These are phyloP conservation scores for Aquilaria malaccensis DNA, from an alignment of 345 rosid species.

Conservation along the genomic window DNA sequence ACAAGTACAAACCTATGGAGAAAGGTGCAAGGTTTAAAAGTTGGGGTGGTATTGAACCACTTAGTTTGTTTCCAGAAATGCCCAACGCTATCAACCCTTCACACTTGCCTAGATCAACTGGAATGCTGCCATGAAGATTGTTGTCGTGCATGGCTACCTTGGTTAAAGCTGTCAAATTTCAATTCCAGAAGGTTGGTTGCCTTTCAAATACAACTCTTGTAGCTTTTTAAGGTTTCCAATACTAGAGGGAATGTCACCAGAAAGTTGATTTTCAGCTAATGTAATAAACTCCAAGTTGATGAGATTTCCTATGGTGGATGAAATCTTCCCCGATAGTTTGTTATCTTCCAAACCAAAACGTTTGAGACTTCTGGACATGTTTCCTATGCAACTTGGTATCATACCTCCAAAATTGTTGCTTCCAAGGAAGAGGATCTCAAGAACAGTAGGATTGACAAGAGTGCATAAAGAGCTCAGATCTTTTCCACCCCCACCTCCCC, in stretches of 20 bases:
- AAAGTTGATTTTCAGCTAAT: neutral
- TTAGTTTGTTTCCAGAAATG: neutral
- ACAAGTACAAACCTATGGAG: neutral
- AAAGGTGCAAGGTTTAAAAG: neutral
- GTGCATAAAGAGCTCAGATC: constrained; percentile 3
- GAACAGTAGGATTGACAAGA: neutral
- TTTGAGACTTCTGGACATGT: neutral
- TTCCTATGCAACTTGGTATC: neutral
- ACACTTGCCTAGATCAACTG: neutral
- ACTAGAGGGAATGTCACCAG: constrained; percentile 7
- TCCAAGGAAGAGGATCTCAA: neutral
- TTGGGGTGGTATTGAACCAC: constrained; percentile 8
- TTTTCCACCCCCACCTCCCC: neutral
- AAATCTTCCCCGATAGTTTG: neutral
- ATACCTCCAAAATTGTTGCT: neutral
- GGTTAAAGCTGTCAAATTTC: neutral
- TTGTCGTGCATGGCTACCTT: neutral
- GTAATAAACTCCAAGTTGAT: neutral
- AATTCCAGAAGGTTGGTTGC: constrained; percentile 7
- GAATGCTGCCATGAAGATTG: constrained; percentile 4
- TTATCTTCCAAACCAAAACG: neutral
- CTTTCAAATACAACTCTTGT: fast-evolving
- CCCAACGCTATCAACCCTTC: neutral
- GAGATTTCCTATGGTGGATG: neutral
- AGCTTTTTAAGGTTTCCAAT: constrained; percentile 5